Evolutionary conservation across 805 yeast species (phyloP).

Genomic region (Kuraishia molischiana): DNA sequence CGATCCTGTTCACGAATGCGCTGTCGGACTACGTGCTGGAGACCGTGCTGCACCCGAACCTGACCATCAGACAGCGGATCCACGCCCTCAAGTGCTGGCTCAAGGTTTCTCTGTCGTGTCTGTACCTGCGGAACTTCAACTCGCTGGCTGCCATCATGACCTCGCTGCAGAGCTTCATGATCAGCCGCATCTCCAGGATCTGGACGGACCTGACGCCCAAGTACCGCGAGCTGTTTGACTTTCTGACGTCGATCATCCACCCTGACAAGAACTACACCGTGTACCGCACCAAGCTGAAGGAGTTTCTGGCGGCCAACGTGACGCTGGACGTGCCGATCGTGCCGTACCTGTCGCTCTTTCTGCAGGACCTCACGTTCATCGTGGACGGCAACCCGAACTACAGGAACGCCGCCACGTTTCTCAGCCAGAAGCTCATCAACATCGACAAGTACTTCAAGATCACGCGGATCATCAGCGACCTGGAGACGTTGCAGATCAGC

Average conservation of each 20-base stretch:
- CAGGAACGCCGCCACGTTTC: constrained; percentile 48
- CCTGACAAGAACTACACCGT: constrained; percentile 67
- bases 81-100: constrained; percentile 60
- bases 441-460: constrained; percentile 66
- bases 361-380: constrained; percentile 75
- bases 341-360: constrained; percentile 65
- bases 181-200: constrained; percentile 49
- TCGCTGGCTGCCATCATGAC: constrained; percentile 75
- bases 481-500: constrained; percentile 59
- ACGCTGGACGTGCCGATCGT: constrained; percentile 50
- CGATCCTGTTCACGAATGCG: constrained; percentile 60
- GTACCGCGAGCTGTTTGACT: constrained; percentile 51
- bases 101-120: constrained; percentile 61
- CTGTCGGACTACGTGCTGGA: constrained; percentile 68
- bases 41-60: constrained; percentile 46
- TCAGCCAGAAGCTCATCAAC: constrained; percentile 53
- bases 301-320: constrained; percentile 39
- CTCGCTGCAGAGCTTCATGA: constrained; percentile 60
- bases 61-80: constrained; percentile 37
- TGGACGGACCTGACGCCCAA: constrained; percentile 52
- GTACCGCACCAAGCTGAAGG: constrained; percentile 53
- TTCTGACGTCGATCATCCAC: constrained; percentile 57
- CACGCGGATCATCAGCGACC: constrained; percentile 54
- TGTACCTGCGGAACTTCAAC: constrained; percentile 67
- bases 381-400: constrained; percentile 71